These are phyloP conservation scores for Adansonia grandidieri DNA, from an alignment of 441 rosid species.

Conservation along the genomic window DNA sequence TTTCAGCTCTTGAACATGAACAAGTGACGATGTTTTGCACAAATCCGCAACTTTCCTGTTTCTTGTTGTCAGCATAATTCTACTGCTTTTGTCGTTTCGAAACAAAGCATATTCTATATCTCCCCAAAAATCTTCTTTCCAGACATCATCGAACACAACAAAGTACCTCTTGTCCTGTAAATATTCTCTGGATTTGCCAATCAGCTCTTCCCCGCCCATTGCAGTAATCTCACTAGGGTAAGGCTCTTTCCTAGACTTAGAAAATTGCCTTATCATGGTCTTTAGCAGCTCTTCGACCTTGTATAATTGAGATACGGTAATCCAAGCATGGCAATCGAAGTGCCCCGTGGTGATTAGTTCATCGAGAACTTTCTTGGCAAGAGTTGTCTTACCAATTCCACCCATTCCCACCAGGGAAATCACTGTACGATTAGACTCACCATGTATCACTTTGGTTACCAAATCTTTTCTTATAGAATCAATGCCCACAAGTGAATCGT, in stretches of 20 bases:
- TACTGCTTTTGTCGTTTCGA: slow-evolving; percentile 18
- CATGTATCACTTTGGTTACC: neutral
- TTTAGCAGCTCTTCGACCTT: neutral
- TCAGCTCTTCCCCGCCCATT: slow-evolving; percentile 12
- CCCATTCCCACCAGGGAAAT: slow-evolving; percentile 23
- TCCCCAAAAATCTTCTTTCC: slow-evolving; percentile 29
- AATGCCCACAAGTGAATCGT: slow-evolving; percentile 15
- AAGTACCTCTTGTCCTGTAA: slow-evolving; percentile 21
- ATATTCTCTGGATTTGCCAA: neutral
- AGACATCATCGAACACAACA: slow-evolving; percentile 33
- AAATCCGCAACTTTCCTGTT: neutral
- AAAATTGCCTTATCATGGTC: neutral
- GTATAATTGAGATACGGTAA: slow-evolving; percentile 6
- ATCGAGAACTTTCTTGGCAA: neutral
- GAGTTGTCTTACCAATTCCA: slow-evolving; percentile 20
- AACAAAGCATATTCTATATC: slow-evolving; percentile 16
- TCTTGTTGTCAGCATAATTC: slow-evolving; percentile 28
- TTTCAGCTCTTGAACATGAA: neutral
- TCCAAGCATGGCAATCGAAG: slow-evolving; percentile 18
- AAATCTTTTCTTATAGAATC: neutral
- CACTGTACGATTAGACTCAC: neutral
- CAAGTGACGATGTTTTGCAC: neutral
- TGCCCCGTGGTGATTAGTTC: neutral
- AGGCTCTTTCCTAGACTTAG: neutral
- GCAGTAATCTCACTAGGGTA: neutral